phyloP scores from a whole-genome alignment of 805 yeast genomes.

The Candida hispaniensis region DNA sequence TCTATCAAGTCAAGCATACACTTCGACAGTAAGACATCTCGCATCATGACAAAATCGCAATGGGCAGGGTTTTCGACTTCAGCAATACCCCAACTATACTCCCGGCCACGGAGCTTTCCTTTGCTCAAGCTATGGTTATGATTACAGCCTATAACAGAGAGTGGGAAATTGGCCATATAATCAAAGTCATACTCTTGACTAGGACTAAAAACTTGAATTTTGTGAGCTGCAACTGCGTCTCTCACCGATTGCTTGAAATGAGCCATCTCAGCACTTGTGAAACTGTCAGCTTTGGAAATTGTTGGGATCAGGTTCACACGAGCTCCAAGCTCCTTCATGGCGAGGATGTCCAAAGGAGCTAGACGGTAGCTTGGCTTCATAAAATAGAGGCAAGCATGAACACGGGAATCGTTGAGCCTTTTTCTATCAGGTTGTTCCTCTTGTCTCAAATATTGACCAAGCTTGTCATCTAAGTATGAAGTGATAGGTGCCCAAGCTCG shows the following conservation, averaged over 20 bases:
- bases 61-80: slow-evolving; percentile 31
- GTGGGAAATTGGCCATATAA: slow-evolving; percentile 65
- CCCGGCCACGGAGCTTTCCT: slow-evolving; percentile 56
- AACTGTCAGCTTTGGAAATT: slow-evolving; percentile 80
- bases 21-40: slow-evolving; percentile 59
- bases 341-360: slow-evolving; percentile 77
- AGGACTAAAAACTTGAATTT: slow-evolving; percentile 53
- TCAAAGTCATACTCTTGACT: slow-evolving; percentile 52
- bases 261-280: slow-evolving; percentile 58
- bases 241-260: slow-evolving; percentile 55
- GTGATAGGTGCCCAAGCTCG: slow-evolving; percentile 79
- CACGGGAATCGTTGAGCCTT: slow-evolving; percentile 54
- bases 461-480: slow-evolving; percentile 87
- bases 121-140: slow-evolving; percentile 42
- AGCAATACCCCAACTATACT: slow-evolving; percentile 52
- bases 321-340: slow-evolving; percentile 71
- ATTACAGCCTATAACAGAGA: slow-evolving; percentile 49
- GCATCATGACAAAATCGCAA: slow-evolving; percentile 33
- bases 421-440: slow-evolving; percentile 80
- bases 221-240: slow-evolving; percentile 73
- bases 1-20: slow-evolving; percentile 74
- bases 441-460: slow-evolving; percentile 77
- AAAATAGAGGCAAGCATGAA: slow-evolving; percentile 83
- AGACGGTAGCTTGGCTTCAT: slow-evolving; percentile 83
- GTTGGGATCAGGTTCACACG: slow-evolving; percentile 84